These are phyloP conservation scores for Colletotrichum noveboracense DNA, from an alignment of 2,329 filamentous ascomycete species.

Conservation along the genomic window DNA sequence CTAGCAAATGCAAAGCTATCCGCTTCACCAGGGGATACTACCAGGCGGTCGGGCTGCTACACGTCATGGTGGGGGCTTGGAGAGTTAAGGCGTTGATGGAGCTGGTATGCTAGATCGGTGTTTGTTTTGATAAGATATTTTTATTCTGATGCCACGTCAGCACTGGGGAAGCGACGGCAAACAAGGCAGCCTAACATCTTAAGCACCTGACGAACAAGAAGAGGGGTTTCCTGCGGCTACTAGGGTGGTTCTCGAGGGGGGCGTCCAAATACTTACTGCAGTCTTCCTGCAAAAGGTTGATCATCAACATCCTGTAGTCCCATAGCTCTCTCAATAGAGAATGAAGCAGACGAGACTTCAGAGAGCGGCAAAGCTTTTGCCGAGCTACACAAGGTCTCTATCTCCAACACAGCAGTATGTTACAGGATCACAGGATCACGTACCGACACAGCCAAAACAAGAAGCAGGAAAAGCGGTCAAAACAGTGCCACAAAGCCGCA, in stretches of 20 bases:
- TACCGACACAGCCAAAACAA: not conserved
- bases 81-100: too few relatives aligned
- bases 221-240: not conserved
- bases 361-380: not conserved
- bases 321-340: accelerated
- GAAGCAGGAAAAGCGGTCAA: not conserved
- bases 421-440: not conserved
- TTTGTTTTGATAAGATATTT: not conserved
- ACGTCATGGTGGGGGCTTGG: not conserved
- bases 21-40: not conserved
- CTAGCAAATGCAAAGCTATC: not conserved
- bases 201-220: not conserved
- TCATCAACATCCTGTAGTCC: not conserved
- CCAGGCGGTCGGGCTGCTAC: not conserved
- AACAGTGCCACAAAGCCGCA: not conserved
- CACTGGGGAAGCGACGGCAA: not conserved
- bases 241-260: not conserved
- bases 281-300: not conserved
- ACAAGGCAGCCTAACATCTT: not conserved
- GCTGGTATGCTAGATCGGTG: too few relatives aligned
- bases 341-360: not conserved
- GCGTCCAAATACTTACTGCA: not conserved
- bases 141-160: not conserved
- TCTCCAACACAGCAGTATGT: not conserved
- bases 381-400: not conserved